Base-by-base conservation (phyloP, 1,284 basidiomycete genomes). In the Amylostereum areolatum region DNA sequence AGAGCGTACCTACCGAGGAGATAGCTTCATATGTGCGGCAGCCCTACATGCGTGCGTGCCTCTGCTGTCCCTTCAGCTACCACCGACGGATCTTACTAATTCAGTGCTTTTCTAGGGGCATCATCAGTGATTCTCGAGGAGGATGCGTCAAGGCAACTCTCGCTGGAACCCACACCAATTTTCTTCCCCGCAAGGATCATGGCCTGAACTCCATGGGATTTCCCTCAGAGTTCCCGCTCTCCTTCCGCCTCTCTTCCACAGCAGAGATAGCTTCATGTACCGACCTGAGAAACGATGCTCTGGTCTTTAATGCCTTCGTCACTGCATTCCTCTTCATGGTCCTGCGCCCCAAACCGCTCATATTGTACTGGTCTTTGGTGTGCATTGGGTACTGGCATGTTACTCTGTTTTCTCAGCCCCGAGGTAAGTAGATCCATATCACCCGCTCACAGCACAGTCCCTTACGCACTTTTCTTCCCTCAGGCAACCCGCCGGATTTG, bases 301-400 rank as follows among this genome's bases (percentile, higher is more conserved):
- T 91, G 46, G 83, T 77, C 3, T 81, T 89, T 68, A 85, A 92
- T 60, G 71, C 87, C 45, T 59, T 86, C 44, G 69, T 87, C 50
- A 84, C 81, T 0, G 78, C 73, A 54, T 58, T 81, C 33, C 69
- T 93, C 30, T 88, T 89, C 59, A 71, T 90, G 35, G 62, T 93
- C 43, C 70, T 94, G 39, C 81, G 87, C 2, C 89, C 89, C 0
- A 80, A 74, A 59, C 74, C 84, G 2, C 77, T 90, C 54, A 72
- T 89, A 25, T 68, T 81, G 4, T 91, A 77, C 67, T 89, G 85
- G 86, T 84, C 77, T 52, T 69, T 94, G 11, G 80, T 92, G 2
- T 90, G 83, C 68, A 83, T 93, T 40, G 92, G 92, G 0, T 94
- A 81, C 63, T 94, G 92, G 92, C 91, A 95, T 58, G 74, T 92